Evolutionary conservation across 2,329 filamentous ascomycete genomes (phyloP), one percentile per base, ranked within the genome.

Genomic region (Alternaria longipes): DNA sequence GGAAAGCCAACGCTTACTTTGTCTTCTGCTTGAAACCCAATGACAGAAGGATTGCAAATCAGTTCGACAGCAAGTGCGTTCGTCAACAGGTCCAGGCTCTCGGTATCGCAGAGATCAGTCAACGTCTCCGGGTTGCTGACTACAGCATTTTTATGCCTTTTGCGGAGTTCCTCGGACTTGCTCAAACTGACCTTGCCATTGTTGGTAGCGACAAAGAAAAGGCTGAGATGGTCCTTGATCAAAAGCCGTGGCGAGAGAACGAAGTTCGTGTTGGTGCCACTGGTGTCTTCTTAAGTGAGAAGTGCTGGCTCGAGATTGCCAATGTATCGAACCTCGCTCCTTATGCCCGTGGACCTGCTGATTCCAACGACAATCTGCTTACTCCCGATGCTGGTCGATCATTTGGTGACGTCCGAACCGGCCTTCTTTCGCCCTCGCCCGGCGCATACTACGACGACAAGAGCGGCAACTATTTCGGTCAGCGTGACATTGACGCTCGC

Each of bases 11-110:
- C 73, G 88, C 91, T 1, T 99, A 99, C 80, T 98, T 97, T 71
- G 87, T 99, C 45, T 97, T 99, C 80, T 99, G 95, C 74, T 81
- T 99, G 65, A 99, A 99, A 81, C 94, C 95, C 22, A 99, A 99
- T 70, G 95, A 99, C 77, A 88, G 95, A 54, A 89, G 95, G 51
- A 99, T 99, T 68, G 94, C 95, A 63, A 99, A 99, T 70, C 95
- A 99, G 74, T 99, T 98, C 71, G 95, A 99, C 79, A 97, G 93
- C 86, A 98, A 98, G 80, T 99, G 95, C 76, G 95, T 99, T 22
- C 90, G 95, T 4, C 92, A 91, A 11, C 95, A 99, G 76, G 87
- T 99, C 1, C 94, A 98, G 75, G 97, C 93, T 0, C 92, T 98
- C 69, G 95, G 95, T 32, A 97, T 99, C 72, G 94, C 94, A 1